Evolutionary conservation across 495 filamentous ascomycete genomes (phyloP).

Genomic region (Mytilinidion resinicola): DNA sequence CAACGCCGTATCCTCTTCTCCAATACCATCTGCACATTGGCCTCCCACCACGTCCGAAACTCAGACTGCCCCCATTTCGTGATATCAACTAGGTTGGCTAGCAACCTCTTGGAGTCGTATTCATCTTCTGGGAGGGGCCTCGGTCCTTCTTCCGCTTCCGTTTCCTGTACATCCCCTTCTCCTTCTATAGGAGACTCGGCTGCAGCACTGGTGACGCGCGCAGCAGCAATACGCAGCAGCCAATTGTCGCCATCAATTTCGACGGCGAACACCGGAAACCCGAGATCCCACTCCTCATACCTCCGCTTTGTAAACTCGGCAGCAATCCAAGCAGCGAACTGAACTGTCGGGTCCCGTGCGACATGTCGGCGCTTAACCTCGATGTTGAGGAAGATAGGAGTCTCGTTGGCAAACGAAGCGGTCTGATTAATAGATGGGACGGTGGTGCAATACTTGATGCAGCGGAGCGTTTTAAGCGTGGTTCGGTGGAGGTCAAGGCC

Average conservation of each 20-base stretch:
- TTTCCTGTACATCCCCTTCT: background rate
- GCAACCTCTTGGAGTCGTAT: background rate
- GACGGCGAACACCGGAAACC: slow-evolving; percentile 7
- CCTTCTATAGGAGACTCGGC: background rate
- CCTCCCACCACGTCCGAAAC: background rate
- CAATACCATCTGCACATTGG: no score
- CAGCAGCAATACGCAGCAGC: slow-evolving; percentile 2
- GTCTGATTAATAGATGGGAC: slow-evolving; percentile 10
- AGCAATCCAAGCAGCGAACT: slow-evolving; percentile 10
- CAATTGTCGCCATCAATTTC: slow-evolving; percentile 10
- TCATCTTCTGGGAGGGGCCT: background rate
- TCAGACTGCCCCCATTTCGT: background rate
- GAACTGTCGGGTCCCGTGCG: background rate
- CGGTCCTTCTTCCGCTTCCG: no score
- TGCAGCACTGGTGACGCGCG: background rate
- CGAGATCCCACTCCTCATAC: slow-evolving; percentile 5
- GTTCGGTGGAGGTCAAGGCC: slow-evolving; percentile 6
- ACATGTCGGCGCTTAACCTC: slow-evolving; percentile 8
- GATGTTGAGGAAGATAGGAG: slow-evolving; percentile 13
- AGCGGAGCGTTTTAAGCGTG: no score
- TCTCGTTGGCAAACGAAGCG: background rate
- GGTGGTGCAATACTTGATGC: background rate
- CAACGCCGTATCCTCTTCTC: no score
- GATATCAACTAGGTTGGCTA: background rate
- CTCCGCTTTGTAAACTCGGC: slow-evolving; percentile 11